A percentile compares a stretch with the other conserved stretches of the same genome.
phyloP scores from a whole-genome alignment of 169 alveolate species.

The Plasmodium inui region DNA sequence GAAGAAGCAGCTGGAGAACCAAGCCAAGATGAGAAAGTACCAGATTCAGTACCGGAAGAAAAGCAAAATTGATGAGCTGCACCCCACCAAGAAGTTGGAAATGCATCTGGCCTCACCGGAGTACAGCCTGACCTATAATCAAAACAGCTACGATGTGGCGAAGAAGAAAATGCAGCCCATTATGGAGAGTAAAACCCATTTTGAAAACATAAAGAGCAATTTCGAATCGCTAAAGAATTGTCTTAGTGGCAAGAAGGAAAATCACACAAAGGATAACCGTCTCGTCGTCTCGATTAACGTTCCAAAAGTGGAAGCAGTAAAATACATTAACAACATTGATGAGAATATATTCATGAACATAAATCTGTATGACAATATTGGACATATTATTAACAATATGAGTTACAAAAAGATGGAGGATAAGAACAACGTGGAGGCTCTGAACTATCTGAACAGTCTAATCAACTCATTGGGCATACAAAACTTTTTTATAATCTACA shows the following conservation, averaged over 20 bases:
- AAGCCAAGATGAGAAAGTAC: conserved; percentile 42
- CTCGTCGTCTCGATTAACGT: conserved; percentile 47
- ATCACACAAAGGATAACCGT: background rate
- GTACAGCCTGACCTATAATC: background rate
- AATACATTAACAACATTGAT: conserved; percentile 73
- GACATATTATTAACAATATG: conserved; percentile 62
- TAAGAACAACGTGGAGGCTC: conserved; percentile 67
- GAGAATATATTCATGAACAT: conserved; percentile 76
- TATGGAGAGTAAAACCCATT: background rate
- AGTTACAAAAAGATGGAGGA: conserved; percentile 74
- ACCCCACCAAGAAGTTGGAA: background rate
- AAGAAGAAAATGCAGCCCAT: background rate
- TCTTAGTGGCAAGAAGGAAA: background rate
- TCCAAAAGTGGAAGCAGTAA: conserved; percentile 60
- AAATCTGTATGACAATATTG: conserved; percentile 68
- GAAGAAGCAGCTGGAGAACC: conserved; percentile 63
- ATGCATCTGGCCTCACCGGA: background rate
- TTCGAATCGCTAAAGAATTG: background rate
- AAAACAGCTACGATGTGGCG: background rate
- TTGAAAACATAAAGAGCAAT: background rate
- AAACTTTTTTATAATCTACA: conserved; percentile 67
- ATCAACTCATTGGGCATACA: conserved; percentile 63
- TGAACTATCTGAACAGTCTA: conserved; percentile 39
- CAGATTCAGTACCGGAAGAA: conserved; percentile 29
- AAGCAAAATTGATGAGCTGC: background rate